These are phyloP conservation scores for Leccinum longicurvipes DNA, from an alignment of 768 basidiomycete genomes.

Conservation along the genomic window DNA sequence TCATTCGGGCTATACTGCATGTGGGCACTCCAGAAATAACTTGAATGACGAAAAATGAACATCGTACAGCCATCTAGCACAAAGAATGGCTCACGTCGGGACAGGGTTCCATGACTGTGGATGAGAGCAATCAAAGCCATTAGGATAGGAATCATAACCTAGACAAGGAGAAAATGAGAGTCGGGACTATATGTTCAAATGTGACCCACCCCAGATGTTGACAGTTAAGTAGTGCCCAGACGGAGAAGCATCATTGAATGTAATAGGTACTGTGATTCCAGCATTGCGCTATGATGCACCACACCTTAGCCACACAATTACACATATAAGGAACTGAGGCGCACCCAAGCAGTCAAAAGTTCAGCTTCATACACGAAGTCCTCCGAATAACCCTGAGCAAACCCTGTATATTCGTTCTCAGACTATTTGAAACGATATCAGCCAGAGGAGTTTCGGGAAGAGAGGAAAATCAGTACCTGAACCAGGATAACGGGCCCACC, in stretches of 20 bases:
- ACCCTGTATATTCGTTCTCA: conserved; percentile 50
- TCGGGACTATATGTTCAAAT: background rate
- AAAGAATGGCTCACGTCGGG: conserved; percentile 28
- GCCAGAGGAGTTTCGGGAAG: conserved; percentile 29
- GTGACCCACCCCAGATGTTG: conserved; percentile 43
- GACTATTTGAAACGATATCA: conserved; percentile 31
- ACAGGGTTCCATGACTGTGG: conserved; percentile 46
- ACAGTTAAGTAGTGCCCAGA: conserved; percentile 44
- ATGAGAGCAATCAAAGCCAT: conserved; percentile 52
- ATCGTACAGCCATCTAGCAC: background rate
- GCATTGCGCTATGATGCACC: conserved; percentile 32
- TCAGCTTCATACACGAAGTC: conserved; percentile 41
- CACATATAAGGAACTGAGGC: background rate
- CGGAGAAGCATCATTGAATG: conserved; percentile 46
- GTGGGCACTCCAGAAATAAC: conserved; percentile 40
- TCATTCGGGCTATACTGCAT: conserved; percentile 16
- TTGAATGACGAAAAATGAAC: background rate
- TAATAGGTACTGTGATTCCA: conserved; percentile 47
- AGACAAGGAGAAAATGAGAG: background rate
- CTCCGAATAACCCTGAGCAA: conserved; percentile 35
- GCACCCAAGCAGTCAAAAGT: conserved; percentile 33
- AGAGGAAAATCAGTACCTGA: conserved; percentile 12
- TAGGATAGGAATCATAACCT: conserved; percentile 38
- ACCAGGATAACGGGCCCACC: conserved; percentile 53
- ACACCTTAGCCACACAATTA: conserved; percentile 1